Evolutionary conservation across 1,284 basidiomycete species (phyloP), one percentile per base, ranked within the genome.

Genomic region (Cryptococcus wingfieldii): DNA sequence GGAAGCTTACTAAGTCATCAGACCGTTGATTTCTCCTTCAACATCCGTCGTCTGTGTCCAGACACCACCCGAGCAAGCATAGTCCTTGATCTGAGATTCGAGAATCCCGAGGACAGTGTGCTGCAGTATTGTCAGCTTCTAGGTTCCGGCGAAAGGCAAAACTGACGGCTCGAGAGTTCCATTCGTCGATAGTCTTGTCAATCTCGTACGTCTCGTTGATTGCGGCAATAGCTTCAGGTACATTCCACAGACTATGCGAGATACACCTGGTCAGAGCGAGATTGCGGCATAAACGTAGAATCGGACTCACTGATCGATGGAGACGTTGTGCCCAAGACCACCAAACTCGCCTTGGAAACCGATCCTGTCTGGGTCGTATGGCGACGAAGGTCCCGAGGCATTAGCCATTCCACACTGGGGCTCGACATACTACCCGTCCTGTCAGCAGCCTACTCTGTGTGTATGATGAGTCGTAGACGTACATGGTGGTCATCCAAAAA

Each of bases 281-380:
- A 23, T 23, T 23, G 23, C 23, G 2, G 23, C 23, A 23, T 23
- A 23, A 27, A 9, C 41, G 28, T 12, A 5, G 12, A 9, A 23
- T 14, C 19, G 14, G 6, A 60, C 61, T 54, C 27, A 64, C 58
- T 64, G 60, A 16, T 64, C 63, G n/a, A 62, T 60, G 27, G 63
- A 58, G 19, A 59, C 56, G 47, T 64, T 64, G n/a, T 58, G 47
- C 1, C 58, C 58, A 13, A 64, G 12, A 23, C 63, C 63, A 10
- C 63, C 63, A 50, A 64, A 64, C 41, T 64, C 63, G 28, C 63
- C 63, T 43, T 64, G 63, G 51, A 64, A 60, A 4, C 60, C 63
- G 47, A 64, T 64, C 42, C 63, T 48, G 28, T 38, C 39, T 2
- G 58, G 53, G 31, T 64, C 63, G 37, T 62, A 62, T 4, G 58